Percentiles rank a stretch among this genome's conserved stretches.
phyloP scores from a whole-genome alignment of 2,329 filamentous ascomycete species.

The Aspergillus japonicus region DNA sequence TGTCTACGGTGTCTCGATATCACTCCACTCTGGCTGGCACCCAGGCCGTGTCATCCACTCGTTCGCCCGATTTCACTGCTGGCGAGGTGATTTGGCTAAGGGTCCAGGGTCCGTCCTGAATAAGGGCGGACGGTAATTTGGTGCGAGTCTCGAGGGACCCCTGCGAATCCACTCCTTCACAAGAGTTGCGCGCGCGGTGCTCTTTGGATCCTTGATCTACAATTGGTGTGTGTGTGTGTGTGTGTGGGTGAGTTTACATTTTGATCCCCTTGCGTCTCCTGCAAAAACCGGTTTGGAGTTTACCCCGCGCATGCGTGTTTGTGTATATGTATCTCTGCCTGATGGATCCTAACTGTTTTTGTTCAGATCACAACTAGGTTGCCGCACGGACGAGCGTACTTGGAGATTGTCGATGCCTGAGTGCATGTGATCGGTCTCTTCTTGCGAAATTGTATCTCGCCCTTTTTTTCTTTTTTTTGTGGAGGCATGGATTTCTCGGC shows the following conservation, averaged over 20 bases:
- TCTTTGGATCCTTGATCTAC: not conserved
- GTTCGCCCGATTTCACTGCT: slow-evolving; percentile 24
- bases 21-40: slow-evolving; percentile 16
- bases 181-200: not conserved
- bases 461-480: not conserved
- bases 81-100: slow-evolving; percentile 47
- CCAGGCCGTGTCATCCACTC: slow-evolving; percentile 16
- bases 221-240: not conserved
- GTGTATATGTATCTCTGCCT: not conserved
- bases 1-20: slow-evolving; percentile 17
- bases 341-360: not conserved
- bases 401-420: slow-evolving; percentile 9
- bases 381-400: slow-evolving; percentile 4
- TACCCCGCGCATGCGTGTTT: not conserved
- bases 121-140: slow-evolving; percentile 52
- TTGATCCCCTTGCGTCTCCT: not conserved
- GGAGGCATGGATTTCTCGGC: slow-evolving; percentile 24
- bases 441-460: slow-evolving; percentile 7
- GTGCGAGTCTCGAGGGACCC: slow-evolving; percentile 15
- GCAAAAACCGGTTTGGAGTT: not conserved
- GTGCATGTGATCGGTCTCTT: slow-evolving; percentile 13
- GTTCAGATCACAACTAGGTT: slow-evolving; percentile 5
- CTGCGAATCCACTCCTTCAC: not conserved
- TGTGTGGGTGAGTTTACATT: not conserved
- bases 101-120: slow-evolving; percentile 53